Evolutionary conservation across 2,329 filamentous ascomycete genomes (phyloP), one percentile per base, ranked within the genome.

Genomic region (Diaporthe longicolla): DNA sequence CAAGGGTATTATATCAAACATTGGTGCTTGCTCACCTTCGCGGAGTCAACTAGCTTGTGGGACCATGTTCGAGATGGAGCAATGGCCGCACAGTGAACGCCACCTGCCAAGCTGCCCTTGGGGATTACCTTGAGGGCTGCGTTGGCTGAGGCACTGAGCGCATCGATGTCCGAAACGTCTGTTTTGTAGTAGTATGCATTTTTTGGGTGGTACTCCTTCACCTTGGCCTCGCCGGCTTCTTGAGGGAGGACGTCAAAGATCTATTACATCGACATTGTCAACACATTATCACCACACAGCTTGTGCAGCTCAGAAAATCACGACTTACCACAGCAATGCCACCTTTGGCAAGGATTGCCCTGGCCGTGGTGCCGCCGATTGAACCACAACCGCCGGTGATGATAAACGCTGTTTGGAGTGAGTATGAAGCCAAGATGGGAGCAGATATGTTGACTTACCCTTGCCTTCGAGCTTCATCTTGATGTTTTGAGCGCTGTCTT

Each of bases 11-110:
- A 24, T 17, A 32, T 17, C 10, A 3, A 32, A 32, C 29, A 32
- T 32, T 11, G 3, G 11, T 26, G 3, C 21, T 35, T 57, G 4
- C 54, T 57, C 19, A 57, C 54, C 29, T 57, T 57, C 13, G 54
- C 54, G 6, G 54, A 57, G 29, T 57, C 54, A 1, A 57, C 54
- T 29, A 57, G 19, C 54, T 57, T 57, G 29, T 57, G 15, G 19
- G 54, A 57, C 54, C 54, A 57, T n/a, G 54, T 57, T 35, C 54
- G 29, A 1, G 29, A 57, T 21, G 54, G 54, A 10, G 54, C 54
- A 57, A 57, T 57, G 54, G 54, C 54, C 8, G 54, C 54, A 19
- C 54, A 57, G 54, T 57, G 54, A 35, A 57, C 54, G n/a, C 54
- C 54, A 57, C 54, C 54, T 17, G 54, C 54, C 29, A 57, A 9